A percentile compares a stretch with the other conserved stretches of the same genome.
Evolutionary conservation across 768 basidiomycete species (phyloP).

Genomic region (Hericium coralloides): DNA sequence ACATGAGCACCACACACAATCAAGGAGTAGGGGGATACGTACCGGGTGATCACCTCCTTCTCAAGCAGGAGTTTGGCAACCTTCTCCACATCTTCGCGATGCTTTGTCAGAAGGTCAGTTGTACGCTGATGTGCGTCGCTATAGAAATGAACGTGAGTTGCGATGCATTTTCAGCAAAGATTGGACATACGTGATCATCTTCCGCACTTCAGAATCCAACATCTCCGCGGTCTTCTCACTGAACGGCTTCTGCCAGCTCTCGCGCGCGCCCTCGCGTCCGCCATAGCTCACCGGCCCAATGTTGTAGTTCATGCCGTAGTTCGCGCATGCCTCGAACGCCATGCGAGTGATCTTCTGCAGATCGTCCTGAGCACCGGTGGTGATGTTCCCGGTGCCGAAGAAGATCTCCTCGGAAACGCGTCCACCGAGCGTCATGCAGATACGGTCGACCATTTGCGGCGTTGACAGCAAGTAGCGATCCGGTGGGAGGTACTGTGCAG

Average conservation of each 20-base stretch:
- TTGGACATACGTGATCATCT: conserved; percentile 75
- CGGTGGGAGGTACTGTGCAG: conserved; percentile 75
- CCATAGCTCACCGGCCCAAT: conserved; percentile 98
- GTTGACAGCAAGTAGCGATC: conserved; percentile 94
- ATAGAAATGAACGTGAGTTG: conserved; percentile 5
- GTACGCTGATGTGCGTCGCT: conserved; percentile 81
- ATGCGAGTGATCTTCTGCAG: conserved; percentile 96
- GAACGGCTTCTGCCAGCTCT: conserved; percentile 95
- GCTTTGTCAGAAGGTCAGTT: conserved; percentile 66
- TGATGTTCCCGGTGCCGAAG: conserved; percentile 86
- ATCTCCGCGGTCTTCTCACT: conserved; percentile 96
- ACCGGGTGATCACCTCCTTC: conserved; percentile 95
- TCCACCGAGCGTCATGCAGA: conserved; percentile 98
- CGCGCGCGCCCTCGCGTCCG: conserved; percentile 73
- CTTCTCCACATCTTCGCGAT: conserved; percentile 86
- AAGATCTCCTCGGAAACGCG: conserved; percentile 98
- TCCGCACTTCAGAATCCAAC: conserved; percentile 84
- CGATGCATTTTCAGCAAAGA: background rate
- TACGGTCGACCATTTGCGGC: conserved; percentile 89
- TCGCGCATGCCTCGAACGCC: conserved; percentile 93
- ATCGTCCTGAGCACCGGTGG: conserved; percentile 97
- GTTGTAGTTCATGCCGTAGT: conserved; percentile 93
- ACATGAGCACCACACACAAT: background rate
- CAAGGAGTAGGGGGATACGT: conserved; percentile 16
- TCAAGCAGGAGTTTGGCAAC: conserved; percentile 85